Percentiles rank a stretch among this genome's conserved stretches.
Conservation (phyloP, 1,284 basidiomycete species). For the Boletus smithii region DNA sequence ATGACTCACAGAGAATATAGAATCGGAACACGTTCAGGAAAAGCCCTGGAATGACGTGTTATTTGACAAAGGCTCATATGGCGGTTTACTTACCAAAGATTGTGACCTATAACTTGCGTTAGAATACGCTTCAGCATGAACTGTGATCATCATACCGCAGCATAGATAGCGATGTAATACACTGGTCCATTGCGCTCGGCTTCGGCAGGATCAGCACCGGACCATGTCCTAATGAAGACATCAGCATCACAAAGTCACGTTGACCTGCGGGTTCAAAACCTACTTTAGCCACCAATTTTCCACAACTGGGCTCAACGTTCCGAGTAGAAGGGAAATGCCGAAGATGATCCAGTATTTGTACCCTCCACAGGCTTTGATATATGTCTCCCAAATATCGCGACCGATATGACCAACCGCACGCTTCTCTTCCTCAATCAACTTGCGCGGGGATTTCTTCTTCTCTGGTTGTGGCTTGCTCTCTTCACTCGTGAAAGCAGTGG, state of each 20-base stretch:
- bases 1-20: conserved; percentile 58
- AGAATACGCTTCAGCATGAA: conserved; percentile 3
- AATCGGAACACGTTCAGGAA: conserved; percentile 63
- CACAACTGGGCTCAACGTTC: conserved; percentile 69
- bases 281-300: conserved; percentile 84
- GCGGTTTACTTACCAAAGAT: conserved; percentile 33
- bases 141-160: conserved; percentile 41
- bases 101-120: conserved; percentile 37
- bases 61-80: conserved; percentile 2
- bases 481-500: conserved; percentile 39
- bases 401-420: conserved; percentile 82
- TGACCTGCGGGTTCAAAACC: conserved; percentile 18
- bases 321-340: conserved; percentile 52
- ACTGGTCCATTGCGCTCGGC: conserved; percentile 47
- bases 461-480: conserved; percentile 38
- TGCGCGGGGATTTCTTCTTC: conserved; percentile 71
- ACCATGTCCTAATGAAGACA: conserved; percentile 56
- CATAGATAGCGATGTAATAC: conserved; percentile 81
- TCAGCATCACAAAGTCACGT: conserved; percentile 7
- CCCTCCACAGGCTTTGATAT: conserved; percentile 70
- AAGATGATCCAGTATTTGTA: conserved; percentile 74
- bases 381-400: conserved; percentile 77
- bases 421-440: conserved; percentile 88
- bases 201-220: conserved; percentile 43
- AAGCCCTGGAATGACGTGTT: conserved; percentile 43